Conservation (phyloP, 257 asterid species). For the Primulina tabacum region DNA sequence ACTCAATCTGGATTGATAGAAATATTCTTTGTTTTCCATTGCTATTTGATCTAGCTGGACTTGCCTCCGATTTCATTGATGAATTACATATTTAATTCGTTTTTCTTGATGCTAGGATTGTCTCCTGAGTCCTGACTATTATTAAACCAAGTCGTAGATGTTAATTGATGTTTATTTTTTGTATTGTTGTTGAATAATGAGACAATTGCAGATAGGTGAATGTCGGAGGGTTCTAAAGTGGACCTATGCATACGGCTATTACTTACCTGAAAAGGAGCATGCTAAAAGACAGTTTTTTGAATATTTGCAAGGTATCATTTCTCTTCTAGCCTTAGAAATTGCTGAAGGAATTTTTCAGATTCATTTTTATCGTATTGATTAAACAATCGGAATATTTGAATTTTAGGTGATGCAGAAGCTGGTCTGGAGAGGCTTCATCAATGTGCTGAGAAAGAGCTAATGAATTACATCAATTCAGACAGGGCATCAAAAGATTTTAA, state of each 20-base stretch:
- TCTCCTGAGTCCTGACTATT: not conserved
- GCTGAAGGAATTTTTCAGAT: constrained; percentile 4
- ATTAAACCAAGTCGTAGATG: constrained; percentile 3
- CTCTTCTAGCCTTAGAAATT: constrained; percentile 17
- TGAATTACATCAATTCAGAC: constrained; percentile 50
- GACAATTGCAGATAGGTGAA: constrained; percentile 77
- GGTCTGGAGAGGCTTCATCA: constrained; percentile 99
- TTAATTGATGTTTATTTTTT: not conserved
- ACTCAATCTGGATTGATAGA: not conserved
- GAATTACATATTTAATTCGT: not conserved
- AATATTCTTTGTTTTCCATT: not conserved
- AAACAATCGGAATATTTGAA: constrained; percentile 4
- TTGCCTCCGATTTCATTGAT: constrained; percentile 9
- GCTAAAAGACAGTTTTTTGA: constrained; percentile 83
- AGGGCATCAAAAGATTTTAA: constrained; percentile 73
- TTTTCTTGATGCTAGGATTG: not conserved
- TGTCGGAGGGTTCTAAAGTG: constrained; percentile 96
- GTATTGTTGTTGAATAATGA: not conserved
- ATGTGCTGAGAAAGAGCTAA: constrained; percentile 94
- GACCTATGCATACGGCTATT: constrained; percentile 96
- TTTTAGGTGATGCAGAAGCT: constrained; percentile 94
- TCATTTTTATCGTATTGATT: constrained; percentile 13
- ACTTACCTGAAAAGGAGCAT: constrained; percentile 69
- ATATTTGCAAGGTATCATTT: constrained; percentile 80
- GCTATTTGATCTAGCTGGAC: constrained; percentile 13